Evolutionary conservation across 176 grass and related monocot genomes (phyloP).

Genomic region (Cocos nucifera): DNA sequence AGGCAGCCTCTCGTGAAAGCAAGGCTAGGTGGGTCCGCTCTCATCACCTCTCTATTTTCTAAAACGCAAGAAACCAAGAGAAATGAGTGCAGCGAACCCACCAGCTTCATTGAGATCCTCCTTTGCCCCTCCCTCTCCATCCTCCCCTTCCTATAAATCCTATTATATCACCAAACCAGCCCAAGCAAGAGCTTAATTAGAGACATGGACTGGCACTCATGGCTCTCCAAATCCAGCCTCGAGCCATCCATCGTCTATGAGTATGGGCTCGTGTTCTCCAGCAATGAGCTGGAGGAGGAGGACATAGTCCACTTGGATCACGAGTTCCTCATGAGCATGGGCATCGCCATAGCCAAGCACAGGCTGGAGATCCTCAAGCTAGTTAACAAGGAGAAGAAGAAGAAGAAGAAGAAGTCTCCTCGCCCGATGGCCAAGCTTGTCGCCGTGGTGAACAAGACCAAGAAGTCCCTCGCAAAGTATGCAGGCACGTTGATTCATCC

Average conservation of each 20-base stretch:
- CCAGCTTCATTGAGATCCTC: not conserved
- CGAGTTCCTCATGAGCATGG: constrained; percentile 94
- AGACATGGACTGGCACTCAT: constrained; percentile 81
- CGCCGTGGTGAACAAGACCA: constrained; percentile 9
- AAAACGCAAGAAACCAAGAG: not conserved
- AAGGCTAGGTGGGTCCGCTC: too few species aligned
- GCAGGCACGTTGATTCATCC: constrained; percentile 18
- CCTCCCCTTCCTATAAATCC: not conserved
- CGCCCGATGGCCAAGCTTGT: not conserved
- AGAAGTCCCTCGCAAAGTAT: constrained; percentile 35
- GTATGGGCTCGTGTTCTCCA: constrained; percentile 48
- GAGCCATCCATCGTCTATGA: constrained; percentile 45
- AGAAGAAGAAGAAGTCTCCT: not conserved
- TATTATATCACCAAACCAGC: not conserved
- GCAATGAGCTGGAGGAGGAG: constrained; percentile 58
- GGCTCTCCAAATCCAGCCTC: constrained; percentile 55
- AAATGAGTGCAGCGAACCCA: too few species aligned
- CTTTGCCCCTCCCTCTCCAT: not conserved
- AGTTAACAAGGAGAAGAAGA: constrained; percentile 19
- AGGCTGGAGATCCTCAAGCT: constrained; percentile 63
- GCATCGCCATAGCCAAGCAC: constrained; percentile 80
- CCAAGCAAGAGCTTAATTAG: not conserved
- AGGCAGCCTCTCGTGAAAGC: too few species aligned
- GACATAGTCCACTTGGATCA: constrained; percentile 74
- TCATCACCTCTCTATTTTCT: not conserved